Percentiles rank a stretch among this genome's conserved stretches.
These are phyloP conservation scores for Aspergillus sp. DNA, from an alignment of 2,329 filamentous ascomycete genomes.

Conservation along the genomic window DNA sequence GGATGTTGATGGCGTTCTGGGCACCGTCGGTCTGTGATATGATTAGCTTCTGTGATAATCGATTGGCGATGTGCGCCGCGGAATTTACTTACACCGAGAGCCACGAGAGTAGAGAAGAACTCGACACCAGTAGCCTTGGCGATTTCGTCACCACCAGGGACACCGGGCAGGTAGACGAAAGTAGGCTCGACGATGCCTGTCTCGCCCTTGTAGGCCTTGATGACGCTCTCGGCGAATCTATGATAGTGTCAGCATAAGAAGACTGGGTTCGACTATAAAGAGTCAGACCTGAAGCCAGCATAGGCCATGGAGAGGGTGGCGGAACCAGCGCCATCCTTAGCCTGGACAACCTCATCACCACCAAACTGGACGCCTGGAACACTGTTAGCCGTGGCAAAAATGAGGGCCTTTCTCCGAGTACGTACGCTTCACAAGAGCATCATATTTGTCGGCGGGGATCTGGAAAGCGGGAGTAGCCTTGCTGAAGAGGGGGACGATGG, in stretches of 20 bases:
- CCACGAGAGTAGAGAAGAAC: conserved; percentile 94
- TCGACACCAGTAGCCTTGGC: conserved; percentile 79
- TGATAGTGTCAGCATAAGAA: conserved; percentile 15
- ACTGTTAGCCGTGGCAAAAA: not conserved
- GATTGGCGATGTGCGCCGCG: conserved; percentile 4
- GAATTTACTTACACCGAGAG: conserved; percentile 76
- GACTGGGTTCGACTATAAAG: conserved; percentile 9
- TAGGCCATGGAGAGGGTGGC: conserved; percentile 94
- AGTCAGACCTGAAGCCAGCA: conserved; percentile 79
- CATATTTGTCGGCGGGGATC: conserved; percentile 87
- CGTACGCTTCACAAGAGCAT: conserved; percentile 80
- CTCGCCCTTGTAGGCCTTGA: conserved; percentile 84
- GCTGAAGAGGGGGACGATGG: conserved; percentile 97
- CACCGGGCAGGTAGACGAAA: conserved; percentile 90
- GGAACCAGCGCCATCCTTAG: conserved; percentile 87
- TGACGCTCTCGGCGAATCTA: conserved; percentile 90
- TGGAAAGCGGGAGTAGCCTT: conserved; percentile 74
- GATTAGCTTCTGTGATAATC: conserved; percentile 2
- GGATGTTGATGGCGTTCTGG: conserved; percentile 79
- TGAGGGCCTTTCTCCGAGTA: not conserved
- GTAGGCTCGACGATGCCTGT: conserved; percentile 92
- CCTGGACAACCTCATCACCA: conserved; percentile 94
- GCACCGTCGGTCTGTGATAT: conserved; percentile 68
- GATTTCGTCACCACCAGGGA: conserved; percentile 82
- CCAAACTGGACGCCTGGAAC: conserved; percentile 79